A percentile compares a stretch with the other conserved stretches of the same genome.
These are phyloP conservation scores for Lasiosphaeria miniovina DNA, from an alignment of 495 filamentous ascomycete genomes.

Conservation along the genomic window DNA sequence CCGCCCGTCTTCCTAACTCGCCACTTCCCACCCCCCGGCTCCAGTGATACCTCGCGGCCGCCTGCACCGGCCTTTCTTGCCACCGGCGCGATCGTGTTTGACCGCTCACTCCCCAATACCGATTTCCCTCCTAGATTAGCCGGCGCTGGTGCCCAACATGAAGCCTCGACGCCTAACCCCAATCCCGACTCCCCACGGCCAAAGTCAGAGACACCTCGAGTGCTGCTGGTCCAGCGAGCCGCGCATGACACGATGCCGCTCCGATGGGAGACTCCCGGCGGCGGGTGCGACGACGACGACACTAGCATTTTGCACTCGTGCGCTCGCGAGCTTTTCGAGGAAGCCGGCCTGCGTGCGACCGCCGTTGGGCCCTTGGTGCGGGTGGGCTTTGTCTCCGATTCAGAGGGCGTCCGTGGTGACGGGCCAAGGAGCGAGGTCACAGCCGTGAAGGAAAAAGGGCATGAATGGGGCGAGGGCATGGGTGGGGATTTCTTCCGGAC, in stretches of 20 bases:
- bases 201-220: not conserved
- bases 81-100: conserved; percentile 34
- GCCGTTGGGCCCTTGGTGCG: conserved; percentile 27
- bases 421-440: not conserved
- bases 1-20: conserved; percentile 1
- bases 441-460: conserved; percentile 1
- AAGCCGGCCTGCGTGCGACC: conserved; percentile 33
- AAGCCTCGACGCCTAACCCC: not conserved
- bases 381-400: too few species aligned
- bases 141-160: not conserved
- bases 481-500: conserved; percentile 13
- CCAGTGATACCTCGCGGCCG: not conserved
- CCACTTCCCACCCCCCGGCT: not conserved
- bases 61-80: conserved; percentile 15
- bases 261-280: conserved; percentile 44
- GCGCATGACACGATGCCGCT: conserved; percentile 36
- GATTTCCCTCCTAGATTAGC: not conserved
- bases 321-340: conserved; percentile 43
- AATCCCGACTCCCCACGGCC: too few species aligned
- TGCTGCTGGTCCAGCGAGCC: conserved; percentile 40
- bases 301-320: conserved; percentile 38
- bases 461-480: conserved; percentile 11
- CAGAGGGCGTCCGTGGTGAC: not conserved
- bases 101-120: conserved; percentile 8
- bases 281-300: conserved; percentile 39